A percentile compares a stretch with the other conserved stretches of the same genome.
phyloP scores from a whole-genome alignment of 2,329 filamentous ascomycete species.

The Sarocladium oryzae region DNA sequence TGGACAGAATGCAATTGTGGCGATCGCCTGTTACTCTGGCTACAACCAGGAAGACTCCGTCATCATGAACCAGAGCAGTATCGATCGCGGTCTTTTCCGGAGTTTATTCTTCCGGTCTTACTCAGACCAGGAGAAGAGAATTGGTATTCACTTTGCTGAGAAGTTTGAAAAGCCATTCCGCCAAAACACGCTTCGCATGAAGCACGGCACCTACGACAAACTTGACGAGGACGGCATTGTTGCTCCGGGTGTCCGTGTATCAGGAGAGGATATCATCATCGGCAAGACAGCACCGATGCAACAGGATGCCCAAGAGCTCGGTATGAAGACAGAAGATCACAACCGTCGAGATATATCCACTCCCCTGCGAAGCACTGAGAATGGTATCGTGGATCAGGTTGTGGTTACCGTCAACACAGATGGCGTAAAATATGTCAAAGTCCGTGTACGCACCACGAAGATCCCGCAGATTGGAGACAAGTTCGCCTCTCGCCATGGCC shows the following conservation, averaged over 20 bases:
- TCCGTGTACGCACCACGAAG: constrained; percentile 95
- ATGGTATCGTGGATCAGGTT: constrained; percentile 91
- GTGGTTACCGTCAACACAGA: constrained; percentile 92
- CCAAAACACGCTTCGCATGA: constrained; percentile 80
- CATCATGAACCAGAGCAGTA: constrained; percentile 99
- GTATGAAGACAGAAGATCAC: constrained; percentile 78
- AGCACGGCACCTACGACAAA: constrained; percentile 95
- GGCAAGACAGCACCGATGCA: constrained; percentile 96
- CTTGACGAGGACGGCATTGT: constrained; percentile 95
- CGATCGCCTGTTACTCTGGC: constrained; percentile 93
- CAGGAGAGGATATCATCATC: constrained; percentile 97
- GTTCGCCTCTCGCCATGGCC: constrained; percentile 97
- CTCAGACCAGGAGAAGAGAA: constrained; percentile 92
- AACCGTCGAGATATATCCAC: constrained; percentile 95
- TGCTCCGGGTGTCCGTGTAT: constrained; percentile 86
- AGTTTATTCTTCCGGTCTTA: constrained; percentile 98
- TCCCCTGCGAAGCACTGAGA: constrained; percentile 89
- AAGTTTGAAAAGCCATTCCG: constrained; percentile 93
- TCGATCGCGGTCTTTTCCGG: constrained; percentile 93
- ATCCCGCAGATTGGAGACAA: constrained; percentile 98
- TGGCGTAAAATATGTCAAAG: constrained; percentile 92
- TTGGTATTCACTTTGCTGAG: constrained; percentile 89
- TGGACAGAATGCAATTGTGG: constrained; percentile 96
- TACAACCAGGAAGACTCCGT: constrained; percentile 99
- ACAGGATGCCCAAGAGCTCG: constrained; percentile 86